Percentiles rank a stretch among this genome's conserved stretches.
phyloP scores from a whole-genome alignment of 148 eudicot species.

The Chenopodium berlandieri region DNA sequence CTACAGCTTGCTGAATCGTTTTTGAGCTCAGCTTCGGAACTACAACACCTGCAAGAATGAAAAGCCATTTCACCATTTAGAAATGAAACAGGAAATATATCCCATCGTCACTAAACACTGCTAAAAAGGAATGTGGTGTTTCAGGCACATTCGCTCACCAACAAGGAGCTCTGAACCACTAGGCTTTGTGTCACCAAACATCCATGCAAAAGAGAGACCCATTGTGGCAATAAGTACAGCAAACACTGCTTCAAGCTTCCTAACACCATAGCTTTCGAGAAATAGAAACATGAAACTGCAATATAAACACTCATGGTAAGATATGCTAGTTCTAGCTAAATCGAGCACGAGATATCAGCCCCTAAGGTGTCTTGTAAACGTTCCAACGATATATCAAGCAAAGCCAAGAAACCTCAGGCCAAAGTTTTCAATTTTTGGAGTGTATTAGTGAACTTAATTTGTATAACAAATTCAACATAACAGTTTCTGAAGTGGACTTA shows the following conservation, averaged over 20 bases:
- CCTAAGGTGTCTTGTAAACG: neutral
- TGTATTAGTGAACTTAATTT: neutral
- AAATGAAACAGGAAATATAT: neutral
- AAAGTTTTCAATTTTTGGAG: neutral
- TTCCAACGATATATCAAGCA: neutral
- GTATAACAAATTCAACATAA: neutral
- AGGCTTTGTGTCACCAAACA: conserved; percentile 97
- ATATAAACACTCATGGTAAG: neutral
- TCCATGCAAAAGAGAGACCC: conserved; percentile 94
- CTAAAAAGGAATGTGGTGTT: neutral
- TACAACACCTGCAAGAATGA: conserved; percentile 53
- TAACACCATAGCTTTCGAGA: conserved; percentile 92
- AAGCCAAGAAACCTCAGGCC: neutral
- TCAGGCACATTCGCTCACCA: conserved; percentile 41
- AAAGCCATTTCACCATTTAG: neutral
- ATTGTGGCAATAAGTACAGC: conserved; percentile 90
- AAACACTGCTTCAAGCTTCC: conserved; percentile 95
- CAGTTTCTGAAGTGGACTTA: neutral
- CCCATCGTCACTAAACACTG: neutral
- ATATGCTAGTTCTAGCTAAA: neutral
- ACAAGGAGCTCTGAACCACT: conserved; percentile 68
- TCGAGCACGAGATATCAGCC: neutral
- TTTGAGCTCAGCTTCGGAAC: conserved; percentile 86
- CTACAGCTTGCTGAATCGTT: conserved; percentile 95
- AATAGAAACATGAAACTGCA: conserved; percentile 79